Percentiles rank a stretch among this genome's conserved stretches.
Evolutionary conservation across 495 filamentous ascomycete species (phyloP).

Genomic region (Chaetomium fimeti): DNA sequence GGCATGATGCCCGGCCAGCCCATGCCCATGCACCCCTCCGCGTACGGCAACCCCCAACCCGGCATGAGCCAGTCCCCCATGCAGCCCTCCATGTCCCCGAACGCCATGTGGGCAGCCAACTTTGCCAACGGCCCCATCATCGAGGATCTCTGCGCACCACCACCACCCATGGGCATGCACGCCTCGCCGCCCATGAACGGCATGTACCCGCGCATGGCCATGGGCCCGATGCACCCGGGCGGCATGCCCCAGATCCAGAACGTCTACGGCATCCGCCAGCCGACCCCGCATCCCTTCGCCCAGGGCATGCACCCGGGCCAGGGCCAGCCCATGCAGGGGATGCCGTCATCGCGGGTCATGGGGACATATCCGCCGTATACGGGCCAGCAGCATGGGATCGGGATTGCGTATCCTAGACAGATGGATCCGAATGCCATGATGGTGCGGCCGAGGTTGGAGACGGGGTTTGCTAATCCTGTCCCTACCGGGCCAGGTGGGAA

Average conservation of each 20-base stretch:
- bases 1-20: constrained; percentile 10
- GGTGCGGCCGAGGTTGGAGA: constrained; percentile 14
- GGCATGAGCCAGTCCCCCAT: constrained; percentile 15
- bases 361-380: constrained; percentile 11
- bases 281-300: background rate
- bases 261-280: constrained; percentile 24
- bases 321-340: constrained; percentile 26
- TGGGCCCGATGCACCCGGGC: constrained; percentile 15
- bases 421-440: constrained; percentile 13
- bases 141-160: constrained; percentile 25
- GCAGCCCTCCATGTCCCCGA: constrained; percentile 20
- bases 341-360: background rate
- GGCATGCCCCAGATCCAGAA: constrained; percentile 22
- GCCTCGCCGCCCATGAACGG: constrained; percentile 12
- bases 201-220: constrained; percentile 9
- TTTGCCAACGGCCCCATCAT: constrained; percentile 27
- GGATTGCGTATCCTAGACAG: background rate
- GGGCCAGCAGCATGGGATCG: constrained; percentile 4
- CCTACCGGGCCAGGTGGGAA: background rate
- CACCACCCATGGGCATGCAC: constrained; percentile 14
- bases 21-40: constrained; percentile 9
- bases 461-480: constrained; percentile 9
- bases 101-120: constrained; percentile 12
- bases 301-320: constrained; percentile 19
- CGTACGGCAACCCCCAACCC: constrained; percentile 9